Evolutionary conservation across 139 green algal species (phyloP).

Genomic region (Ettlia oleoabundans): DNA sequence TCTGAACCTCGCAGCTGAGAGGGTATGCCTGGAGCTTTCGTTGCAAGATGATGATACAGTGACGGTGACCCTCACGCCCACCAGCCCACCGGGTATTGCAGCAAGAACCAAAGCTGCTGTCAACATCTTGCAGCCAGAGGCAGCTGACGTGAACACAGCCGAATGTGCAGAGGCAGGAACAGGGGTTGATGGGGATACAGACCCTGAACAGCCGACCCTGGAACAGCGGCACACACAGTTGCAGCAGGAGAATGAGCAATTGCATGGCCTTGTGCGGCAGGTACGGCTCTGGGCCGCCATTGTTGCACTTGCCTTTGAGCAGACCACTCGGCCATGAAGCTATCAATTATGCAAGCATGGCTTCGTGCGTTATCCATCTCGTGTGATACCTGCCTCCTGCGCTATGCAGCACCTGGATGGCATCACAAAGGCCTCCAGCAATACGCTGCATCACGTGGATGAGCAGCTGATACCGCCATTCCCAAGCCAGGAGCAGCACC

Average conservation of each 20-base stretch:
- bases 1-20: background rate
- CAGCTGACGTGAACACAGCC: too few relatives aligned
- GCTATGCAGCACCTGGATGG: constrained; percentile 18
- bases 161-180: background rate
- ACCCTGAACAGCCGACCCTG: background rate
- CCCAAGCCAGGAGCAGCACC: too few relatives aligned
- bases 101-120: too few relatives aligned
- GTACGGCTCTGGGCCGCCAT: background rate
- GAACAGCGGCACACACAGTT: background rate
- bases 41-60: background rate
- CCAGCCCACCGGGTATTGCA: too few relatives aligned
- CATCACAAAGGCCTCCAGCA: constrained; percentile 1
- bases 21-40: background rate
- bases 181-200: background rate
- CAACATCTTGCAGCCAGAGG: too few relatives aligned
- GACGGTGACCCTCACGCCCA: background rate
- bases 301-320: too few relatives aligned
- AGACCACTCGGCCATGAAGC: too few relatives aligned
- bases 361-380: too few relatives aligned
- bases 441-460: background rate
- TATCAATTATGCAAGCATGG: too few relatives aligned
- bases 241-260: constrained; percentile 3
- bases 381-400: background rate
- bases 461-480: too few relatives aligned
- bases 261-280: constrained; percentile 21